Conservation (phyloP, 192 early-diverging fungal species). For the Mortierella claussenii region DNA sequence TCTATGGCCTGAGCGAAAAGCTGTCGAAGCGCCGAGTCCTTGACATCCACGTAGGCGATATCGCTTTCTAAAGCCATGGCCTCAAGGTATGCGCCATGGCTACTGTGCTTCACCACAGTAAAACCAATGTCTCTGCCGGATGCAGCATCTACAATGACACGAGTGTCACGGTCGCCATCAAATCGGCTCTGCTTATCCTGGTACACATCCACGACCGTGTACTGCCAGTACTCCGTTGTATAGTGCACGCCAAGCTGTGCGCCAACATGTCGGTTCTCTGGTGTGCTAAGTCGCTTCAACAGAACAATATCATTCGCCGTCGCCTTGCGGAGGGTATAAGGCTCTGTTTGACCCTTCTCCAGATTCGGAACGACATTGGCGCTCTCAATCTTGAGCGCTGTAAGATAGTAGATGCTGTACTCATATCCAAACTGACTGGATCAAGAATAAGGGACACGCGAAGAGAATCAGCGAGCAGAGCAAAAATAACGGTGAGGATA, state of each 20-base stretch:
- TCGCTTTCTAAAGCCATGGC: constrained; percentile 14
- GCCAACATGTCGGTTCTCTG: not conserved
- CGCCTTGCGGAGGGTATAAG: constrained; percentile 11
- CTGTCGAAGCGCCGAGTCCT: constrained; percentile 9
- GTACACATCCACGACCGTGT: constrained; percentile 7
- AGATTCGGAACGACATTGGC: constrained; percentile 4
- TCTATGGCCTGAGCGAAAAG: constrained; percentile 4
- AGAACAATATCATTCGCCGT: constrained; percentile 14
- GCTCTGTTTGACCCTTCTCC: constrained; percentile 1
- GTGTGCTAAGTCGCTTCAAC: constrained; percentile 3
- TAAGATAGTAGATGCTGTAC: not conserved
- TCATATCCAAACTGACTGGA: constrained; percentile 48
- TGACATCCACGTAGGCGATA: constrained; percentile 4
- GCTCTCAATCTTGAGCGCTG: constrained; percentile 3
- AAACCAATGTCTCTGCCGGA: constrained; percentile 14
- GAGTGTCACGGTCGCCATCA: constrained; percentile 21
- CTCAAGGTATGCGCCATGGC: not conserved
- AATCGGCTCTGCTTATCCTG: constrained; percentile 1
- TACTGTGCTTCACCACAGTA: not conserved
- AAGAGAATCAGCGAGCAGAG: not conserved
- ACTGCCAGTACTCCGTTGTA: constrained; percentile 25
- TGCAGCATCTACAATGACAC: constrained; percentile 15
- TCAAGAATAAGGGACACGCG: too few species aligned
- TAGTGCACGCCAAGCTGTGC: constrained; percentile 9
- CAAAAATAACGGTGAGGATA: not conserved